A percentile compares a stretch with the other conserved stretches of the same genome.
Conservation (phyloP, 2,329 filamentous ascomycete genomes). For the Lecanicillium sp. region DNA sequence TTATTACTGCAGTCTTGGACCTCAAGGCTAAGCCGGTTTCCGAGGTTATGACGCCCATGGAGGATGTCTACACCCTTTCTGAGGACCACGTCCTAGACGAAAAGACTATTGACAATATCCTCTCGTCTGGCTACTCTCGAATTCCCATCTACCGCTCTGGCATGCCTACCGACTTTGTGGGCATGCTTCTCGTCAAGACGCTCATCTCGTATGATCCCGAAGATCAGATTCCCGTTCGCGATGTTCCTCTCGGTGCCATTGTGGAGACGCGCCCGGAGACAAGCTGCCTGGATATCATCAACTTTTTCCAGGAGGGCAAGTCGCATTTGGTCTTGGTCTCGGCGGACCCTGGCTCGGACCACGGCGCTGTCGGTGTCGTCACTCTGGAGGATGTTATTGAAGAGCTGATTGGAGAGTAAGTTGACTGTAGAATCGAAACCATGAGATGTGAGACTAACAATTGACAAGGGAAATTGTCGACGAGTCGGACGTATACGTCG, state of each 20-base stretch:
- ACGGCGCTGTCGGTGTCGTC: slow-evolving; percentile 85
- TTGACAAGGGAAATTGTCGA: slow-evolving; percentile 88
- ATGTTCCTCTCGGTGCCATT: slow-evolving; percentile 87
- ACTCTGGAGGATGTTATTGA: slow-evolving; percentile 98
- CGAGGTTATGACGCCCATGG: slow-evolving; percentile 97
- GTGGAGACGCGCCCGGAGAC: slow-evolving; percentile 93
- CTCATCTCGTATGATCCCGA: slow-evolving; percentile 98
- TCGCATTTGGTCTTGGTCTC: slow-evolving; percentile 98
- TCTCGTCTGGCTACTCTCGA: slow-evolving; percentile 88
- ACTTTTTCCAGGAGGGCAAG: slow-evolving; percentile 99
- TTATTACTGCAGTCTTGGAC: slow-evolving; percentile 93
- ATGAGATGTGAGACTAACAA: slow-evolving; percentile 13
- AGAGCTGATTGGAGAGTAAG: slow-evolving; percentile 93
- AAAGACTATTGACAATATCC: slow-evolving; percentile 85
- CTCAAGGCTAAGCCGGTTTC: slow-evolving; percentile 93
- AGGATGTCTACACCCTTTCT: slow-evolving; percentile 95
- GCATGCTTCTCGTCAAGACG: slow-evolving; percentile 97
- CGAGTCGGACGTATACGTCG: slow-evolving; percentile 95
- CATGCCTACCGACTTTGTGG: slow-evolving; percentile 81
- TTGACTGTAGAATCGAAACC: slow-evolving; percentile 17
- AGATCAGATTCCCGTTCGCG: slow-evolving; percentile 75
- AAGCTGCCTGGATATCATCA: slow-evolving; percentile 95
- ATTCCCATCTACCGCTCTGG: slow-evolving; percentile 90
- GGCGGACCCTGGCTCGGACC: slow-evolving; percentile 78
- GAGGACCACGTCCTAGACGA: slow-evolving; percentile 90